A percentile compares a stretch with the other conserved stretches of the same genome.
phyloP scores from a whole-genome alignment of 108 stramenopile genomes.

The Nitzschia sp. region DNA sequence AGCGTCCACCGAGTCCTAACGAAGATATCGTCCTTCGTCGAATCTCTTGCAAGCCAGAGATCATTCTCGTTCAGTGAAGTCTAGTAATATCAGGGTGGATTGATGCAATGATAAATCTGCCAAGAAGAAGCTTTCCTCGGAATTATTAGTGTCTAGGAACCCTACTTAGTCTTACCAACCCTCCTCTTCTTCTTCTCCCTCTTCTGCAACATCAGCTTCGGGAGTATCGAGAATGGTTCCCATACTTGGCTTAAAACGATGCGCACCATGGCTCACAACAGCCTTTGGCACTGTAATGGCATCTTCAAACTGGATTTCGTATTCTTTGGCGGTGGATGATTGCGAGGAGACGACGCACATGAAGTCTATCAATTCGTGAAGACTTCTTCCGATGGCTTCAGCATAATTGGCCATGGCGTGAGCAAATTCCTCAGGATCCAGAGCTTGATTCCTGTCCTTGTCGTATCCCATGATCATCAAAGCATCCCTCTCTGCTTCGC shows the following conservation, averaged over 20 bases:
- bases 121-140: too few relatives aligned
- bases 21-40: too few relatives aligned
- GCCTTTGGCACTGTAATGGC: not conserved
- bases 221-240: constrained; percentile 34
- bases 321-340: constrained; percentile 19
- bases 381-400: constrained; percentile 8
- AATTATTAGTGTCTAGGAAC: too few relatives aligned
- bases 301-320: constrained; percentile 25
- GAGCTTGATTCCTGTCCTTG: constrained; percentile 37
- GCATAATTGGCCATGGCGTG: constrained; percentile 45
- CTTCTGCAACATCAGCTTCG: constrained; percentile 28
- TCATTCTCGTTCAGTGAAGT: too few relatives aligned
- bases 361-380: constrained; percentile 51
- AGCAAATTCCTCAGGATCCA: constrained; percentile 47
- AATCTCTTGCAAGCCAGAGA: too few relatives aligned
- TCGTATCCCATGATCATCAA: constrained; percentile 41
- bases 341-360: constrained; percentile 42
- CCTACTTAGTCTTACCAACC: constrained; percentile 11
- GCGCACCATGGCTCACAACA: not conserved
- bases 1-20: too few relatives aligned
- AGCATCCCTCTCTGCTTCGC: constrained; percentile 31
- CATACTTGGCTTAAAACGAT: constrained; percentile 10
- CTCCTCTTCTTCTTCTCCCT: constrained; percentile 32
- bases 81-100: too few relatives aligned
- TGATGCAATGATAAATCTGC: too few relatives aligned